phyloP scores from a whole-genome alignment of 2,329 filamentous ascomycete species.

The Scedosporium aurantiacum region DNA sequence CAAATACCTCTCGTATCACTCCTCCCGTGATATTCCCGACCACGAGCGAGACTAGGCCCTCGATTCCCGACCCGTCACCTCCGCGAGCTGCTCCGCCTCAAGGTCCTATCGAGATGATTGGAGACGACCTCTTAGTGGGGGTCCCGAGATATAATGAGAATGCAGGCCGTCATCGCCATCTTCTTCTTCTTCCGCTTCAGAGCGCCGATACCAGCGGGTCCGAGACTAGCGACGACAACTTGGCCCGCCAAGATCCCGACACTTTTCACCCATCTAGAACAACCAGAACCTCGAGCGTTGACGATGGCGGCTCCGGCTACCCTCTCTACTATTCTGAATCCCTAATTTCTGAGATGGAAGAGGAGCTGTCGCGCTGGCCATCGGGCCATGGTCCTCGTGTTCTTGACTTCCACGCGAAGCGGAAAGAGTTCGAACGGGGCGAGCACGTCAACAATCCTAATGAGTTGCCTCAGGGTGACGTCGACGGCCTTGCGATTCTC shows the following conservation, averaged over 20 bases:
- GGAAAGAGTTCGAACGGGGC: conserved; percentile 9
- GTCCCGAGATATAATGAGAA: neutral
- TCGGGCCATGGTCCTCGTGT: neutral
- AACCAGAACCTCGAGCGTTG: neutral
- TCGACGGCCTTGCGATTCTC: conserved; percentile 27
- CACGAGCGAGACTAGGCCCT: neutral
- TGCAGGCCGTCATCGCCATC: conserved; percentile 5
- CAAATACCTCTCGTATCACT: neutral
- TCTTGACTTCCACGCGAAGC: conserved; percentile 8
- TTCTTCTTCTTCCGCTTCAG: conserved; percentile 2
- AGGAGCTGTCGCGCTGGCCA: conserved; percentile 5
- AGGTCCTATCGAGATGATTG: neutral
- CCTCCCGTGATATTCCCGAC: neutral
- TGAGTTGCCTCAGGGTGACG: conserved; percentile 13
- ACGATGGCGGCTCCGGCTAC: neutral
- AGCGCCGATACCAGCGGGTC: neutral
- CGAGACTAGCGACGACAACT: neutral
- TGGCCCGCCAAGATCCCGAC: neutral
- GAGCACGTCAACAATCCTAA: conserved; percentile 12
- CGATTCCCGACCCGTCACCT: neutral
- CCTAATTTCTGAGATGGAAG: conserved; percentile 5
- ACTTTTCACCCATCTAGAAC: neutral
- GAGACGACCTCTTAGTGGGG: neutral
- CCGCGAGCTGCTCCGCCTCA: neutral
- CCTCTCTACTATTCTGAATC: neutral